Evolutionary conservation across 1,284 basidiomycete genomes (phyloP).

Genomic region (Ceratobasidium sp.): DNA sequence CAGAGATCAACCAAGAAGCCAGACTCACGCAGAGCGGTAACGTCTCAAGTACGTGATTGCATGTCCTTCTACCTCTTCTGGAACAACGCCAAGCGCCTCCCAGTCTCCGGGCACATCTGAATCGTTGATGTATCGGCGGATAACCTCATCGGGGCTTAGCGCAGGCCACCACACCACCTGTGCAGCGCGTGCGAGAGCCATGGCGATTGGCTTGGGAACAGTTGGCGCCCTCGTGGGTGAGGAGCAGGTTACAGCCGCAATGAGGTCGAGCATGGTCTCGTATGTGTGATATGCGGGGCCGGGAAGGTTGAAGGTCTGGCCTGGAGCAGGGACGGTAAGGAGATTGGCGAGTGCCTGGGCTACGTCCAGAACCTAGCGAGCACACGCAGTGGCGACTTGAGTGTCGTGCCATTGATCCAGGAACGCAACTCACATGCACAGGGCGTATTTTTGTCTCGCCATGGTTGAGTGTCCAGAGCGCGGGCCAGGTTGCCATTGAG

Average conservation of each 20-base stretch:
- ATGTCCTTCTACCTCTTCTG: constrained; percentile 88
- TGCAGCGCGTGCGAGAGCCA: constrained; percentile 72
- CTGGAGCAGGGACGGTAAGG: constrained; percentile 71
- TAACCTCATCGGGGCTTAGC: constrained; percentile 91
- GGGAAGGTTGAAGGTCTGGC: constrained; percentile 82
- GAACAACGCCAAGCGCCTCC: constrained; percentile 69
- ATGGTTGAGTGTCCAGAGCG: constrained; percentile 94
- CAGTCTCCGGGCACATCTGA: constrained; percentile 56
- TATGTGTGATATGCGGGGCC: constrained; percentile 91
- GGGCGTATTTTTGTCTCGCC: constrained; percentile 89
- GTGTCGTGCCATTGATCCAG: neutral
- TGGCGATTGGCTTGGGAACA: constrained; percentile 82
- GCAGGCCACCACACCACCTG: constrained; percentile 95
- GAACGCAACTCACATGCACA: constrained; percentile 77
- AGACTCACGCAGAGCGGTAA: constrained; percentile 78
- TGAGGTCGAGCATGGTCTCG: constrained; percentile 86
- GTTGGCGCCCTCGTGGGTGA: constrained; percentile 75
- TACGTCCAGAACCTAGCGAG: constrained; percentile 85
- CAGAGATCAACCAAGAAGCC: neutral
- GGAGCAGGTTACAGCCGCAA: constrained; percentile 84
- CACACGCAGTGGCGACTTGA: neutral
- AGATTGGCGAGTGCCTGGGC: constrained; percentile 91
- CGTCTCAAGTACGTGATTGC: constrained; percentile 93
- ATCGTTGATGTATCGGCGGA: constrained; percentile 90
- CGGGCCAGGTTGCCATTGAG: constrained; percentile 96